Percentiles rank a stretch among this genome's conserved stretches.
Evolutionary conservation across 116 monocot genomes (phyloP).

Genomic region (Thalassia testudinum): DNA sequence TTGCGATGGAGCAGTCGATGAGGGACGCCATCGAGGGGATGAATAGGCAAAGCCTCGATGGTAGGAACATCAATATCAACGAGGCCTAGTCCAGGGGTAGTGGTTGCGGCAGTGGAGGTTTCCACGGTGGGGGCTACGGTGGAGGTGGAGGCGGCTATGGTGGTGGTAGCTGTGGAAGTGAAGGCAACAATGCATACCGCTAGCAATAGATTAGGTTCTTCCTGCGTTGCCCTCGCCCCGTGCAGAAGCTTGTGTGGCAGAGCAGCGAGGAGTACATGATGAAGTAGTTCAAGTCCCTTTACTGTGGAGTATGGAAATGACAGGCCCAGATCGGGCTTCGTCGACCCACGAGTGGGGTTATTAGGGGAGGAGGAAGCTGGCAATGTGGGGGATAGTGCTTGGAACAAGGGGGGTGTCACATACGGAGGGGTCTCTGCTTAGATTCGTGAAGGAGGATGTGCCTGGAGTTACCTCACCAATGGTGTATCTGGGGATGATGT

Average conservation of each 20-base stretch:
- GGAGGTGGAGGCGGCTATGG: constrained; percentile 11
- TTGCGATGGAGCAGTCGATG: constrained; percentile 29
- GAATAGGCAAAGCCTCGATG: constrained; percentile 73
- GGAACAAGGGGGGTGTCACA: constrained; percentile 75
- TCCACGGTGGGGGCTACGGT: too few species aligned
- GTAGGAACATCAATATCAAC: constrained; percentile 32
- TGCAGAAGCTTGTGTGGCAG: constrained; percentile 69
- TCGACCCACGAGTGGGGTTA: constrained; percentile 6
- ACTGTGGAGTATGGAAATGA: constrained; percentile 74
- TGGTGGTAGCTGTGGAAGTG: constrained; percentile 3
- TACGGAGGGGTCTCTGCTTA: constrained; percentile 45
- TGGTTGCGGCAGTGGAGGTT: too few species aligned
- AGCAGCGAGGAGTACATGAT: constrained; percentile 55
- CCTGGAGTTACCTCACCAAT: constrained; percentile 77
- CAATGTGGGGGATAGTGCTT: constrained; percentile 64
- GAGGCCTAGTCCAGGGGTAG: too few species aligned
- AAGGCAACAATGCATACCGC: constrained; percentile 25
- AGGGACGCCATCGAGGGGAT: constrained; percentile 79
- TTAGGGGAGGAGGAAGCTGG: constrained; percentile 12
- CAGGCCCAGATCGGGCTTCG: constrained; percentile 67
- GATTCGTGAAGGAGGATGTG: constrained; percentile 76
- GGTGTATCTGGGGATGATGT: constrained; percentile 78
- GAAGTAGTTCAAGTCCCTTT: constrained; percentile 64
- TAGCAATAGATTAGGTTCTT: constrained; percentile 77
- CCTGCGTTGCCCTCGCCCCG: constrained; percentile 63